Evolutionary conservation across 148 eudicot genomes (phyloP), one percentile per base, ranked within the genome.

Genomic region (Selenicereus undatus): DNA sequence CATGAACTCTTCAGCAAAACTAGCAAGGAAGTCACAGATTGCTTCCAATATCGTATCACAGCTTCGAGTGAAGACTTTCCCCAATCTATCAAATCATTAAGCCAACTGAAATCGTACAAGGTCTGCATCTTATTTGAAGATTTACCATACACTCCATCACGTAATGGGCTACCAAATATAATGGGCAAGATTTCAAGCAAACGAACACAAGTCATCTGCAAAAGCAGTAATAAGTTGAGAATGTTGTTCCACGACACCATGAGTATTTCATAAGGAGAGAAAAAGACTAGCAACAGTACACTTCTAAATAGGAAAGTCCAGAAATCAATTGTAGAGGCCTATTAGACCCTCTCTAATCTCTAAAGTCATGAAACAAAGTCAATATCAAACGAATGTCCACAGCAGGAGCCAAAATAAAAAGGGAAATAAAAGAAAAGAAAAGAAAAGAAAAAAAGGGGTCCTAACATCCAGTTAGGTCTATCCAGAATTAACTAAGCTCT

Each of bases 141-240:
- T 79, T 82, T 79, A 30, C 75, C 83, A 78, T 75, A 78, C 51
- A 64, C 54, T 26, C 76, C 88, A 81, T 71, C 70, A 81, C 83
- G 35, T 82, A 86, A 75, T 50, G 84, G 65, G 71, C 52, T 88
- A 83, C 73, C 90, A 64, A 88, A 89, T 42, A 96, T 84, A 79
- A 92, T 82, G 36, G 99, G 98, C 58, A 91, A 83, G 71, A 90
- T 81, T 86, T 96, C 99, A 76, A 96, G 95, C 69, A 96, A 30
- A 78, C 99, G 98, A 84, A 96, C 86, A 79, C 94, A 91, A 56
- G 99, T 90, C 97, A 96, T 96, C 99, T 96, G 99, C 78, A 82
- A 73, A 52, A 85, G 76, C 60, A 85, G 73, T 22, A n/a, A 73
- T 42, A 50, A 62, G 17, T 75, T 76, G 52, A 78, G 71, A 69